These are phyloP conservation scores for Pleurotus pulmonarius DNA, from an alignment of 768 basidiomycete species.

Conservation along the genomic window DNA sequence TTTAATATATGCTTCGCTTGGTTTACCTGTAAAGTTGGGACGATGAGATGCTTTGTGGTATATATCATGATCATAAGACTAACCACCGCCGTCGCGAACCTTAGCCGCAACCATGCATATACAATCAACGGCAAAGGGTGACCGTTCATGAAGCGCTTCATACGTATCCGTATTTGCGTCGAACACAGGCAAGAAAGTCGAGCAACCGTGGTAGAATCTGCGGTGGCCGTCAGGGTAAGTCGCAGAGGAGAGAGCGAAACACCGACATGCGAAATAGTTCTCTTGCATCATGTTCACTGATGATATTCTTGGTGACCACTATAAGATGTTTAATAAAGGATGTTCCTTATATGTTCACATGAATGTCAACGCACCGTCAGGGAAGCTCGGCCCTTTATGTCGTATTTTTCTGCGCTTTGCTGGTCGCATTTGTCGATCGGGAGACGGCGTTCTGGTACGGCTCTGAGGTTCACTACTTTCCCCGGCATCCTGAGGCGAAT, in stretches of 20 bases:
- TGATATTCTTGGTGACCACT: slow-evolving; percentile 84
- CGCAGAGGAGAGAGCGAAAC: slow-evolving; percentile 10
- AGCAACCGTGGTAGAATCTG: slow-evolving; percentile 92
- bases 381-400: slow-evolving; percentile 65
- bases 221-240: slow-evolving; percentile 11
- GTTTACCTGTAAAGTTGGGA: slow-evolving; percentile 43
- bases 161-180: slow-evolving; percentile 82
- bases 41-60: slow-evolving; percentile 10
- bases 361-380: slow-evolving; percentile 55
- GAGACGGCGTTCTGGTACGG: slow-evolving; percentile 69
- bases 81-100: slow-evolving; percentile 88
- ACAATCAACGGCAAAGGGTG: slow-evolving; percentile 88
- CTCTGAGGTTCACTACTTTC: slow-evolving; percentile 71
- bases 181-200: slow-evolving; percentile 86
- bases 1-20: slow-evolving; percentile 68
- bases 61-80: slow-evolving; percentile 14
- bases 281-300: slow-evolving; percentile 79
- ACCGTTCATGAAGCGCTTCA: slow-evolving; percentile 80
- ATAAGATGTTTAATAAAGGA: slow-evolving; percentile 11
- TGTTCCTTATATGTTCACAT: background rate
- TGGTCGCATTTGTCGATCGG: slow-evolving; percentile 66
- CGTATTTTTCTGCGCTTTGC: slow-evolving; percentile 69
- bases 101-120: slow-evolving; percentile 94
- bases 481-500: slow-evolving; percentile 59
- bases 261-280: slow-evolving; percentile 83